Evolutionary conservation across 2,329 filamentous ascomycete genomes (phyloP), one percentile per base, ranked within the genome.

Genomic region (Cladobotryum mycophilum): DNA sequence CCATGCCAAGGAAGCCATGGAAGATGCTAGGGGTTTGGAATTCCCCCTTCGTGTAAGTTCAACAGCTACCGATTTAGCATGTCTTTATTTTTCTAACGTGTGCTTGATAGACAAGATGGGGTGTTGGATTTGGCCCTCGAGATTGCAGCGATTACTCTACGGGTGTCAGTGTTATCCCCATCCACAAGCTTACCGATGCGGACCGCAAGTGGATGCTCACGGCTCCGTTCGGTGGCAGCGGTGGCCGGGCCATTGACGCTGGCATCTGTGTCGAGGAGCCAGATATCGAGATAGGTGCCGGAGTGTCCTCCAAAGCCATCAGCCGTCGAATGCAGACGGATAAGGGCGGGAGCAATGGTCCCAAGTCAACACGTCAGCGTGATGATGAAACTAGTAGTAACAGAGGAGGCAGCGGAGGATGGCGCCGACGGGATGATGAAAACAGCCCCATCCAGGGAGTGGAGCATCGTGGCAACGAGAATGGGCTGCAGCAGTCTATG

Each of bases 171-270:
- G 74, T 96, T 49, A 97, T 99, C 56, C 93, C 93, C 1, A 93
- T 99, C 57, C 80, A 85, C 60, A 87, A 91, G 61, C 81, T 99
- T 51, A 99, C 93, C 2, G 93, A 99, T 60, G 93, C 93, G 22
- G 93, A 99, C 71, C 83, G 89, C 55, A 96, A 97, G 70, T 99
- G 93, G 93, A 89, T 97, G 78, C 72, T 96, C 57, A 96, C 85
- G 35, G 95, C 93, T 12, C 89, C 95, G 57, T 96, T 86, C 64
- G 93, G 93, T 58, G 93, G 93, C 49, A 96, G 89, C 55, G 93
- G 92, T 51, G 93, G 92, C 49, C 80, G 81, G 51, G 73, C 82
- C 2, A 89, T 99, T 54, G 85, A 90, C 63, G 76, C 81, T 13
- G 90, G 91, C 40, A 82, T 99, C 71, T 86, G 91, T 6, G 87